Evolutionary conservation across 441 rosid species (phyloP).

Genomic region (Pelargonium cotyledonis): DNA sequence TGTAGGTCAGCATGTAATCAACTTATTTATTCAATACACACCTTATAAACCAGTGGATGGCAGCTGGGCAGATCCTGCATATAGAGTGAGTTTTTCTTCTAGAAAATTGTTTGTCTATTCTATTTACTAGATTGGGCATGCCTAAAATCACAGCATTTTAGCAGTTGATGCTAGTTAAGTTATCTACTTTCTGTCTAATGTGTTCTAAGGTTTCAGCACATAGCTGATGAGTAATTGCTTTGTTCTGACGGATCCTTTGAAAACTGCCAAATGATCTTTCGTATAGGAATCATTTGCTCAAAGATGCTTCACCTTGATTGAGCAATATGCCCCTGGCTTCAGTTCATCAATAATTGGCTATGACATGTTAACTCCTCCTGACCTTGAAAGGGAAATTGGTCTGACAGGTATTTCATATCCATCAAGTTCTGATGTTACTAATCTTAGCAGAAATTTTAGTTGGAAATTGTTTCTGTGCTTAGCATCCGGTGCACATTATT

Average conservation of each 20-base stretch:
- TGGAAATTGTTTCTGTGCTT: neutral
- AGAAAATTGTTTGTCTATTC: neutral
- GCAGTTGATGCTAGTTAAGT: neutral
- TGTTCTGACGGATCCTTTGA: neutral
- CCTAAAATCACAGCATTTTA: neutral
- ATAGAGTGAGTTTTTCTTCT: slow-evolving; percentile 48
- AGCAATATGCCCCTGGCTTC: slow-evolving; percentile 74
- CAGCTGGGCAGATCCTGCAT: slow-evolving; percentile 68
- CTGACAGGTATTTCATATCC: slow-evolving; percentile 53
- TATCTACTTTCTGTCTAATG: neutral
- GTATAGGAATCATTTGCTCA: slow-evolving; percentile 55
- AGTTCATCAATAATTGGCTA: slow-evolving; percentile 69
- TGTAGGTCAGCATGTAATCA: slow-evolving; percentile 74
- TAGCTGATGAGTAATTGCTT: neutral
- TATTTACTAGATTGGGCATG: neutral
- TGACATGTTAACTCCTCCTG: slow-evolving; percentile 90
- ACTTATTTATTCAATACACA: slow-evolving; percentile 80
- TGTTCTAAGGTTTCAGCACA: neutral
- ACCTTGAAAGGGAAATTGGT: slow-evolving; percentile 84
- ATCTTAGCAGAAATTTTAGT: neutral
- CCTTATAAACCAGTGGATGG: slow-evolving; percentile 84
- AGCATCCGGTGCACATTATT: no score
- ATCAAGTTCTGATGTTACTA: neutral
- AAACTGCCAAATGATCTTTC: slow-evolving; percentile 4
- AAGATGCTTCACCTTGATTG: slow-evolving; percentile 54